phyloP scores from a whole-genome alignment of 1,284 basidiomycete species.

The Naganishia liquefaciens region DNA sequence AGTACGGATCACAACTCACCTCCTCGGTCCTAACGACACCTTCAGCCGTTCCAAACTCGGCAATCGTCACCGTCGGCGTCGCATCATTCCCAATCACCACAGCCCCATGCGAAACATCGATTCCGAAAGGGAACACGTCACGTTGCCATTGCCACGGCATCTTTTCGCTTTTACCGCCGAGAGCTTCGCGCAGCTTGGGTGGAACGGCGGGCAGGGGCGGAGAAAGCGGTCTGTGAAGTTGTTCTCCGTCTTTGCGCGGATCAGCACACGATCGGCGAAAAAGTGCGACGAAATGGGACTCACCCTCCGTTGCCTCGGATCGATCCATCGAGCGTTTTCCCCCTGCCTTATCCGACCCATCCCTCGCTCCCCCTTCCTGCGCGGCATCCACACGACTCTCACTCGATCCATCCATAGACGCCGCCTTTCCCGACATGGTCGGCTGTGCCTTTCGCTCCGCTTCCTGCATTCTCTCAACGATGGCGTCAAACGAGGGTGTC shows the following conservation, averaged over 20 bases:
- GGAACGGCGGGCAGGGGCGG: constrained; percentile 29
- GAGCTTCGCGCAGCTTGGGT: constrained; percentile 17
- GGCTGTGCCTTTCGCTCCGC: constrained; percentile 19
- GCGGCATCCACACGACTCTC: background rate
- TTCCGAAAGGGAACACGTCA: constrained; percentile 75
- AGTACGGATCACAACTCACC: constrained; percentile 55
- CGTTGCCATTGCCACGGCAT: constrained; percentile 50
- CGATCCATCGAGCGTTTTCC: constrained; percentile 15
- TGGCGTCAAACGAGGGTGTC: constrained; percentile 80
- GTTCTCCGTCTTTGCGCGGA: constrained; percentile 5
- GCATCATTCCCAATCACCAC: constrained; percentile 80
- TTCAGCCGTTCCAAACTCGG: constrained; percentile 69
- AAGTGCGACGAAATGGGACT: background rate
- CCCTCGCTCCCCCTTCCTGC: background rate
- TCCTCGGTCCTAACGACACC: constrained; percentile 77
- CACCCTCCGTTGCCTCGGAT: background rate
- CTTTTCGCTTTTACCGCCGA: constrained; percentile 19
- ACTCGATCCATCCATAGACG: background rate
- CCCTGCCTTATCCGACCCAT: background rate
- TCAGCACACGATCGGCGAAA: background rate
- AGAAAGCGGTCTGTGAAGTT: constrained; percentile 24
- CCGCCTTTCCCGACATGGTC: constrained; percentile 8
- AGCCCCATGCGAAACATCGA: constrained; percentile 70
- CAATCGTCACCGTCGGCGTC: constrained; percentile 75
- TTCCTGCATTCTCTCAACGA: constrained; percentile 70